Evolutionary conservation across 2,329 filamentous ascomycete species (phyloP).

Genomic region (Aspergillus caelatus): DNA sequence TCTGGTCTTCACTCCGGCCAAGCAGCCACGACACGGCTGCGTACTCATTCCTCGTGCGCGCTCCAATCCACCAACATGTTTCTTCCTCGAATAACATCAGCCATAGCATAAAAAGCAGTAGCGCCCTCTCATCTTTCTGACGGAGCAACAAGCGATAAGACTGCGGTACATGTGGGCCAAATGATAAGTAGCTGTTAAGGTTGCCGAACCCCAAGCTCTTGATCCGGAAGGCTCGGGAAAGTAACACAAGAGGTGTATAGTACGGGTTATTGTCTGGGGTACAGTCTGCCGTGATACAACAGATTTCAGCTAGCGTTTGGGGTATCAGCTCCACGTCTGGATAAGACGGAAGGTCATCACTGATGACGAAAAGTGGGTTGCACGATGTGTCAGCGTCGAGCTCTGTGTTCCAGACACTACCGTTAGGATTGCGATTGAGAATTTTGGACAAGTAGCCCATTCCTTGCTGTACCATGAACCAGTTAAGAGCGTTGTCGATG

Average conservation of each 20-base stretch:
- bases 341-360: background rate
- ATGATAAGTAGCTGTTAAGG: background rate
- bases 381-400: background rate
- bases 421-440: background rate
- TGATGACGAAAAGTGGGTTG: background rate
- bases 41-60: background rate
- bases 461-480: background rate
- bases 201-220: background rate
- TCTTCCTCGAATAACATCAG: background rate
- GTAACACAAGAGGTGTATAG: background rate
- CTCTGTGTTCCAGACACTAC: background rate
- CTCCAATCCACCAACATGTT: background rate
- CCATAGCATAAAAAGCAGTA: conserved; percentile 5
- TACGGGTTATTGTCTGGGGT: background rate
- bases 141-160: background rate
- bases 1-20: background rate
- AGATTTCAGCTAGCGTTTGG: background rate
- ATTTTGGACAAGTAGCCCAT: background rate
- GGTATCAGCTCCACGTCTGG: background rate
- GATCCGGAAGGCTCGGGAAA: background rate
- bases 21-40: background rate
- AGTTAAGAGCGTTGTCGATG: background rate
- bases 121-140: background rate
- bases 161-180: background rate
- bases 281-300: background rate